These are phyloP conservation scores for Fusarium subtropicale DNA, from an alignment of 2,329 filamentous ascomycete genomes.

Conservation along the genomic window DNA sequence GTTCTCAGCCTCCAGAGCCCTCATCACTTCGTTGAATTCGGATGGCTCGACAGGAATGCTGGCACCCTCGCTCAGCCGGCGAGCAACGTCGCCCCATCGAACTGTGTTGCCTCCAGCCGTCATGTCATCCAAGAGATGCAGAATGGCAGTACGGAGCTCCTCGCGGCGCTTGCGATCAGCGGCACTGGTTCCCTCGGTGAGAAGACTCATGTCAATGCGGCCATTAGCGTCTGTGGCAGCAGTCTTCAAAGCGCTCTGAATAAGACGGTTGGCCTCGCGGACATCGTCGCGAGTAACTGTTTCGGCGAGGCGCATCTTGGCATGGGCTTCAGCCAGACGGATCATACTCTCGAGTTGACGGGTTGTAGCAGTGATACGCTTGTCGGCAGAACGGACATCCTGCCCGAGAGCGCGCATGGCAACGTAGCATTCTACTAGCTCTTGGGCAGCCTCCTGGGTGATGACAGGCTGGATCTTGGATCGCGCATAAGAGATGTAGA, in stretches of 20 bases:
- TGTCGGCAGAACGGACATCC: conserved; percentile 87
- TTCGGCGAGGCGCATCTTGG: conserved; percentile 90
- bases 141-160: conserved; percentile 84
- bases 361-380: conserved; percentile 97
- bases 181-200: conserved; percentile 93
- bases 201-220: conserved; percentile 94
- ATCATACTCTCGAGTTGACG: conserved; percentile 99
- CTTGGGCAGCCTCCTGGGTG: conserved; percentile 81
- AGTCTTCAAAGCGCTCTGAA: conserved; percentile 94
- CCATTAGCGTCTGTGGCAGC: conserved; percentile 94
- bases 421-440: conserved; percentile 88
- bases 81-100: conserved; percentile 81
- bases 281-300: conserved; percentile 86
- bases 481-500: conserved; percentile 97
- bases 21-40: conserved; percentile 87
- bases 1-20: conserved; percentile 86
- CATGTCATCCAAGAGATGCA: conserved; percentile 84
- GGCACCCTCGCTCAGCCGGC: conserved; percentile 76
- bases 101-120: conserved; percentile 74
- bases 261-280: conserved; percentile 88
- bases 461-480: conserved; percentile 85
- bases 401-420: conserved; percentile 95
- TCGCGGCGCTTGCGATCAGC: conserved; percentile 85
- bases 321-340: conserved; percentile 93
- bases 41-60: conserved; percentile 77